Percentiles rank a stretch among this genome's conserved stretches.
Conservation (phyloP, 805 yeast genomes). For the Candida suzukii region DNA sequence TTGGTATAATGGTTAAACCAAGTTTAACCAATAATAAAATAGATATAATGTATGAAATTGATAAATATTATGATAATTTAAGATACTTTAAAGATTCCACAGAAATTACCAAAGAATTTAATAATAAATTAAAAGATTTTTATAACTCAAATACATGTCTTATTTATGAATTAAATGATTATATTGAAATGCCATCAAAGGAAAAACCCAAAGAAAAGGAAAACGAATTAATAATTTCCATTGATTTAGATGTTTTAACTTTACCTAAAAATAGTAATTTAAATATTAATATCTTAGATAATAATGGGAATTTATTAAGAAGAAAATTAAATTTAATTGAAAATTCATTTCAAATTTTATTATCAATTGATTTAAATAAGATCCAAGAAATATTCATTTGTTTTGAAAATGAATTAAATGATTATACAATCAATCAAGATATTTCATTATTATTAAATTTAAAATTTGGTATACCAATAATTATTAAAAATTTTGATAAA, state of each 20-base stretch:
- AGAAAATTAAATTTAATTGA: conserved; percentile 15
- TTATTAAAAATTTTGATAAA: conserved; percentile 14
- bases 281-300: conserved; percentile 21
- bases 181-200: conserved; percentile 2
- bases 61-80: not conserved
- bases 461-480: conserved; percentile 20
- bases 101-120: conserved; percentile 5
- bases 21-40: too few relatives aligned
- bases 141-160: conserved; percentile 11
- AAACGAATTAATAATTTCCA: conserved; percentile 11
- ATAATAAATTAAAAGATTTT: conserved; percentile 5
- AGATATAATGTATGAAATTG: conserved; percentile 8
- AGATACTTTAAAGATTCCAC: not conserved
- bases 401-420: conserved; percentile 24
- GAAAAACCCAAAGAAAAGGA: conserved; percentile 1
- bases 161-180: conserved; percentile 11
- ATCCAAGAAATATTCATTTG: conserved; percentile 21
- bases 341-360: not conserved
- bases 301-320: conserved; percentile 19
- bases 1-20: too few relatives aligned
- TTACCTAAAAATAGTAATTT: conserved; percentile 12
- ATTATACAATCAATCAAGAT: conserved; percentile 18
- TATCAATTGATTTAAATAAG: not conserved
- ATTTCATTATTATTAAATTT: conserved; percentile 11
- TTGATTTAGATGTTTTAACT: conserved; percentile 12